These are phyloP conservation scores for Salix purpurea DNA, from an alignment of 345 rosid genomes.

Conservation along the genomic window DNA sequence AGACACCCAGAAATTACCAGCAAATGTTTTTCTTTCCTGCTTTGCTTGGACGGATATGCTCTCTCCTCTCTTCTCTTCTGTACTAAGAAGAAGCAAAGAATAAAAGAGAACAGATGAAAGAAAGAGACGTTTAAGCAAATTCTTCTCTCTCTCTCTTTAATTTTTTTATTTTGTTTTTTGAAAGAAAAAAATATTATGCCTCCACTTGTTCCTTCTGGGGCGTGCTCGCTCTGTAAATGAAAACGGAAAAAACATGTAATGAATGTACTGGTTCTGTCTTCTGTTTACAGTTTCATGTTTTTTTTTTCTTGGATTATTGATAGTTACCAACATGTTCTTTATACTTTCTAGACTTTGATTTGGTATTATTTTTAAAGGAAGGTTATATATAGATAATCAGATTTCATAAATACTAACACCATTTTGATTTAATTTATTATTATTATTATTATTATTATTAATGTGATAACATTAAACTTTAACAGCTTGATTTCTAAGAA, in stretches of 20 bases:
- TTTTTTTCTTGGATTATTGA: not conserved
- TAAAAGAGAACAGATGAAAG: slow-evolving; percentile 10
- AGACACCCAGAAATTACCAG: not conserved
- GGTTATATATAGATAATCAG: too few species aligned
- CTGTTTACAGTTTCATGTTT: not conserved
- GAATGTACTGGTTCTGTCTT: slow-evolving; percentile 17
- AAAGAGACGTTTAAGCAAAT: slow-evolving; percentile 14
- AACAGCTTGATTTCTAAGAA: too few species aligned
- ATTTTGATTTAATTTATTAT: too few species aligned
- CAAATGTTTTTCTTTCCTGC: not conserved
- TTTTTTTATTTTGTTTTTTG: not conserved
- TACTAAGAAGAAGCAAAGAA: slow-evolving; percentile 34
- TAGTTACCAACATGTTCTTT: not conserved
- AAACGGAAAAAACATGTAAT: not conserved
- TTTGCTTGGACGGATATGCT: not conserved
- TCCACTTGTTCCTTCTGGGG: not conserved
- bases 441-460: too few species aligned
- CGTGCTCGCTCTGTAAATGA: not conserved
- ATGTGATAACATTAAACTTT: too few species aligned
- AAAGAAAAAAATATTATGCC: not conserved
- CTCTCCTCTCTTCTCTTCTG: not conserved
- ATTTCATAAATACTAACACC: not conserved
- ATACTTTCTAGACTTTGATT: not conserved
- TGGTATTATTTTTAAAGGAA: too few species aligned
- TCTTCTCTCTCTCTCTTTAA: not conserved